Evolutionary conservation across 2,329 filamentous ascomycete genomes (phyloP), one percentile per base, ranked within the genome.

Genomic region (Hymenoscyphus repandus): DNA sequence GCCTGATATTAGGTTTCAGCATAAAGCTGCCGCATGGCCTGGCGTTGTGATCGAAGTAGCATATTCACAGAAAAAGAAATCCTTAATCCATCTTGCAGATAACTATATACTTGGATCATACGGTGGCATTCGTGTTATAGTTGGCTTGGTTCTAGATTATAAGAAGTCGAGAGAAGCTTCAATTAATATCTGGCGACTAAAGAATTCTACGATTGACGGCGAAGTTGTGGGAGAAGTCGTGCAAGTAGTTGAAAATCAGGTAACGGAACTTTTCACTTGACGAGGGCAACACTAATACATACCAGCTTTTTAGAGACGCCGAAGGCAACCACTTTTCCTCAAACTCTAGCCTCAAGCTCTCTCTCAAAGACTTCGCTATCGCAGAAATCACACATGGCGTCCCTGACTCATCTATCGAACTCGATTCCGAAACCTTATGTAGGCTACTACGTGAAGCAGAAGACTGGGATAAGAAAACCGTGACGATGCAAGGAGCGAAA

Each of bases 111-210:
- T 63, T 50, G 56, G 59, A 41, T 59, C 54, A 43, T 30, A 56
- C 41, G 54, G 56, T 31, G 50, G 53, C 46, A 62, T 65, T 43
- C 50, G 59, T 38, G 59, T 60, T 43, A 60, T 66, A 17, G 49
- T 65, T 50, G 61, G 62, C 39, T 52, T 66, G 44, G 61, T 65
- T 37, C 55, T 66, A 11, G 56, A 60, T 22, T 66, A 63, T 39
- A 57, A 54, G 45, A 52, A 48, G 49, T 63, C 49, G 31, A 59
- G 53, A 51, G 54, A 49, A 47, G 55, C 55, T 34, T 49, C 52
- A n/a, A 17, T 55, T 10, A 53, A 48, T 33, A 36, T 57, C 22
- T 57, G 50, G 55, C 50, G 50, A 52, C 52, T 54, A 46, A 12
- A 47, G 49, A 27, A 27, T 7, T 56, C 31, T 39, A 52, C 54